Conservation (phyloP, 495 filamentous ascomycete species). For the Recurvomyces mirabilis region DNA sequence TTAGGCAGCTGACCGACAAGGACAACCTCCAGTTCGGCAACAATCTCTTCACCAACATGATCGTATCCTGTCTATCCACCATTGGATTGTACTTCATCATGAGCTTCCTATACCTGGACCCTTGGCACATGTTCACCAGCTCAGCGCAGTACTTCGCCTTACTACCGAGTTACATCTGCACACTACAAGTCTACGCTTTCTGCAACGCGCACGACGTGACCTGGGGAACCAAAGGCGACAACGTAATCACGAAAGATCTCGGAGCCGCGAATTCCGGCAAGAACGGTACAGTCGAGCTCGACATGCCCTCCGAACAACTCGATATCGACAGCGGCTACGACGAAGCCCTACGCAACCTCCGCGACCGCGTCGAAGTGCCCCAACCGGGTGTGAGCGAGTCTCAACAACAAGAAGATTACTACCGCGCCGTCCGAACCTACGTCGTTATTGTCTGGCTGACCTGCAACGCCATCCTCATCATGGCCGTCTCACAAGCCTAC, state of each 20-base stretch:
- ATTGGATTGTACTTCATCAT: slow-evolving; percentile 93
- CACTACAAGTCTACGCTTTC: slow-evolving; percentile 94
- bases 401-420: slow-evolving; percentile 95
- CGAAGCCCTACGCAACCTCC: slow-evolving; percentile 88
- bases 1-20: slow-evolving; percentile 54
- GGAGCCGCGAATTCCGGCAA: slow-evolving; percentile 60
- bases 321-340: slow-evolving; percentile 98
- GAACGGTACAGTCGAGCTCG: slow-evolving; percentile 68
- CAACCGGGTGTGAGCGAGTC: slow-evolving; percentile 49
- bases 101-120: slow-evolving; percentile 90
- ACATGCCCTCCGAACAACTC: slow-evolving; percentile 95
- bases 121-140: slow-evolving; percentile 98
- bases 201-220: slow-evolving; percentile 99
- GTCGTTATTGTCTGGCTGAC: slow-evolving; percentile 97
- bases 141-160: slow-evolving; percentile 89
- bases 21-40: slow-evolving; percentile 52
- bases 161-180: slow-evolving; percentile 90
- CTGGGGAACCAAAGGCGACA: slow-evolving; percentile 99
- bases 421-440: slow-evolving; percentile 93
- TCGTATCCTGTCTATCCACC: slow-evolving; percentile 79
- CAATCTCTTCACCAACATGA: slow-evolving; percentile 87
- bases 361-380: slow-evolving; percentile 80
- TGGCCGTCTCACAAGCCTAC: slow-evolving; percentile 89
- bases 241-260: slow-evolving; percentile 81
- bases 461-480: slow-evolving; percentile 79